phyloP scores from a whole-genome alignment of 257 asterid species.

The Thymus quinquecostatus region DNA sequence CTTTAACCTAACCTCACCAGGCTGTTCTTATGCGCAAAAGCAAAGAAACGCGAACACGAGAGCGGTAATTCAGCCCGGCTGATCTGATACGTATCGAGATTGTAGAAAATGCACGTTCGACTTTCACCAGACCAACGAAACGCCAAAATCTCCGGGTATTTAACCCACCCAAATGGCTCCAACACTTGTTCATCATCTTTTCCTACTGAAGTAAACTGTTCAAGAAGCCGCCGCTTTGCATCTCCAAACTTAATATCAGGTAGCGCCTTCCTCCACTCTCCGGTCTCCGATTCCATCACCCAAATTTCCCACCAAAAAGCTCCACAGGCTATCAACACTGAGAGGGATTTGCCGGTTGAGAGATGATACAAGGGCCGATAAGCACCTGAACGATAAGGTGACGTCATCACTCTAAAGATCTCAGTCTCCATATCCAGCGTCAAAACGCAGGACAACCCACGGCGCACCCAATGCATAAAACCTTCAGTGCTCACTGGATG shows the following conservation, averaged over 20 bases:
- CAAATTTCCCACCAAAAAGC: conserved; percentile 6
- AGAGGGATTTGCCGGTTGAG: conserved; percentile 1
- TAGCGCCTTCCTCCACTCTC: conserved; percentile 20
- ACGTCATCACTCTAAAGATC: too few relatives aligned
- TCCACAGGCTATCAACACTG: not conserved
- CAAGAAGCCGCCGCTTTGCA: not conserved
- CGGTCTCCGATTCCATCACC: conserved; percentile 21
- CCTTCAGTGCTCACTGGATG: conserved; percentile 8
- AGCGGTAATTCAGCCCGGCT: not conserved
- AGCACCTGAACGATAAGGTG: too few relatives aligned
- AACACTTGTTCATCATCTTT: not conserved
- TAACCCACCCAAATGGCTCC: not conserved
- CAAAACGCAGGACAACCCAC: not conserved
- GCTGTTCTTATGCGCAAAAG: not conserved
- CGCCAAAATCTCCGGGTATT: too few relatives aligned
- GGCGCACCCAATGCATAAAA: conserved; percentile 10
- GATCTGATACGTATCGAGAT: not conserved
- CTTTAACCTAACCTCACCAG: not conserved
- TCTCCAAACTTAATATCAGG: not conserved
- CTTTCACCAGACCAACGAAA: too few relatives aligned
- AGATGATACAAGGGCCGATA: not conserved
- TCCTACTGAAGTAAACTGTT: not conserved
- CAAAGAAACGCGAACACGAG: not conserved
- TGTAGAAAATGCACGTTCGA: not conserved
- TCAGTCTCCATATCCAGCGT: conserved; percentile 28